A percentile compares a stretch with the other conserved stretches of the same genome.
phyloP scores from a whole-genome alignment of 495 filamentous ascomycete species.

The Bryoglossum gracile region DNA sequence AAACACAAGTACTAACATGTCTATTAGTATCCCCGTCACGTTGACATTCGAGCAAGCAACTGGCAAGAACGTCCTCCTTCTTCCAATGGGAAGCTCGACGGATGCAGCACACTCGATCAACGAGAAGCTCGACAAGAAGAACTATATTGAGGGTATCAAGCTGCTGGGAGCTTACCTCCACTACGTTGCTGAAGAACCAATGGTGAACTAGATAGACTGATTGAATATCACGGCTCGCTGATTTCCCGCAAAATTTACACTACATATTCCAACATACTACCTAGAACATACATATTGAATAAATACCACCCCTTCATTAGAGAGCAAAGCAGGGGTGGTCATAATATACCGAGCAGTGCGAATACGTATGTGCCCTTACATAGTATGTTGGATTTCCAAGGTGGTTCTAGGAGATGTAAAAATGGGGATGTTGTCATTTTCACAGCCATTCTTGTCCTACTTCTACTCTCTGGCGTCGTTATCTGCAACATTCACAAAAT shows the following conservation, averaged over 20 bases:
- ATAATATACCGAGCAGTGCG: too few relatives aligned
- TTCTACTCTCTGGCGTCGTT: too few relatives aligned
- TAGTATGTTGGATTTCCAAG: too few relatives aligned
- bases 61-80: conserved; percentile 92
- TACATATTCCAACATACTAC: not conserved
- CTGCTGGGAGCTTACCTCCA: conserved; percentile 91
- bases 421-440: too few relatives aligned
- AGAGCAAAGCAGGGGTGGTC: too few relatives aligned
- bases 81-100: conserved; percentile 95
- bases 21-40: conserved; percentile 79
- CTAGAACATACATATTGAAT: not conserved
- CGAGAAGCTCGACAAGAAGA: conserved; percentile 93
- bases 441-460: too few relatives aligned
- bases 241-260: not conserved
- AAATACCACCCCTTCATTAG: too few relatives aligned
- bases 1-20: not conserved
- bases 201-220: conserved; percentile 19
- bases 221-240: not conserved
- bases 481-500: too few relatives aligned
- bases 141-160: conserved; percentile 99
- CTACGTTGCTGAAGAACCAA: conserved; percentile 89
- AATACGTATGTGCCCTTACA: too few relatives aligned
- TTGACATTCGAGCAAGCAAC: conserved; percentile 96
- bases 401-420: too few relatives aligned
- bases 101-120: conserved; percentile 97